Base-by-base conservation (phyloP, 805 yeast species). In the Myxozyma kluyveri region DNA sequence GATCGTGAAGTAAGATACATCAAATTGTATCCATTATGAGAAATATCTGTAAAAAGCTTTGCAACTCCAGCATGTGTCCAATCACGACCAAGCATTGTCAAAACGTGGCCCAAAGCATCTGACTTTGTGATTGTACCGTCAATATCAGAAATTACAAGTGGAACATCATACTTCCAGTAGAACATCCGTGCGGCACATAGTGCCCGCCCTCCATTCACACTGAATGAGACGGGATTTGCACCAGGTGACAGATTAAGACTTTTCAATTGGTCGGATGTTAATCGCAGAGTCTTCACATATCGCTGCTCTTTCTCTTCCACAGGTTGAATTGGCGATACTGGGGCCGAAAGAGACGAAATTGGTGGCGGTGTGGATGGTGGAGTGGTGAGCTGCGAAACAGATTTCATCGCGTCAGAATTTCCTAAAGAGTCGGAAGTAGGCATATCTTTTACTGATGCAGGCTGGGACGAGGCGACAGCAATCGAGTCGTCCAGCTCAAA, bases 31-130 rank as follows among this genome's bases (percentile, higher is more conserved):
- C 99, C 98, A 65, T 93, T 93, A 52, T 77, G 71, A 41, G 77
- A 65, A 56, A 93, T 93, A 67, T 93, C 99, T n/a, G 81, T 81
- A 66, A 90, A 93, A 50, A 93, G 72, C 63, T 83, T 83, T 2
- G 97, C 96, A 37, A 93, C 99, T 29, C 99, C 99, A 1, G 82
- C 80, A 67, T 93, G 99, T 0, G 99, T 93, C 99, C 99, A 93
- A 72, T 93, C 99, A 61, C 88, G 80, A 3, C 99, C 99, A 33
- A 93, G 74, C 81, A 91, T 82, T 17, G 93, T 89, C 68, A 93
- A 74, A 1, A 93, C 91, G 69, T 93, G 99, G 2, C 99, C 99
- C 63, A 93, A 73, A 0, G 99, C 99, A 72, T 93, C 99, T 0
- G 97, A 89, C 69, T 89, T 90, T 17, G 99, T 93, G 60, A 93